These are phyloP conservation scores for Botryosphaeria dothidea DNA, from an alignment of 2,329 filamentous ascomycete species.

Conservation along the genomic window DNA sequence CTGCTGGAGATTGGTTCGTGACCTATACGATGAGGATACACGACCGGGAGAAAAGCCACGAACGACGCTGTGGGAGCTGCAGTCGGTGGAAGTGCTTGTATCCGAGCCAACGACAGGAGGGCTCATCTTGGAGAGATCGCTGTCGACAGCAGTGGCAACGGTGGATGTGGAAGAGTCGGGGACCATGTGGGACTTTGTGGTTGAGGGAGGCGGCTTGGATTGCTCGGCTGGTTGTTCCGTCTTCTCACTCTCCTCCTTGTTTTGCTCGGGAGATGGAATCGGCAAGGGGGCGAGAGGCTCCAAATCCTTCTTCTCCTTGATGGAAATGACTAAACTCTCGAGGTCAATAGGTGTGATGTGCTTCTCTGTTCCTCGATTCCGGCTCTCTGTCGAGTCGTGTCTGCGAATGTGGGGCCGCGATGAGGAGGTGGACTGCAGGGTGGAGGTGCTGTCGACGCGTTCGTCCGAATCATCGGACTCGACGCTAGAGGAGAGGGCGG, in stretches of 20 bases:
- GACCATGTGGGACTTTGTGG: constrained; percentile 46
- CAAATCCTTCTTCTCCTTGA: constrained; percentile 78
- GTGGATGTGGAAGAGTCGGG: constrained; percentile 63
- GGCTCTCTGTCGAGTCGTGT: constrained; percentile 68
- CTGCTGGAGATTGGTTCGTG: constrained; percentile 55
- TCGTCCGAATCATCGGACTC: constrained; percentile 44
- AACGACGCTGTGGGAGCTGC: constrained; percentile 70
- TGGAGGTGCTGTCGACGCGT: constrained; percentile 46
- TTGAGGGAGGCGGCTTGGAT: constrained; percentile 33
- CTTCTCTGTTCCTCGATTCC: constrained; percentile 73
- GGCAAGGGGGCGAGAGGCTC: constrained; percentile 55
- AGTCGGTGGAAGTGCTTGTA: constrained; percentile 62
- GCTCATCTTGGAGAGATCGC: constrained; percentile 37
- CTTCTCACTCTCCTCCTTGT: constrained; percentile 34
- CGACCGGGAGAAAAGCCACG: constrained; percentile 83
- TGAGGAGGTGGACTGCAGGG: constrained; percentile 51
- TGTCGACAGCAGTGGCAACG: constrained; percentile 47
- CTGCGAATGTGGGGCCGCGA: constrained; percentile 67
- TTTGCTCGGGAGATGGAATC: constrained; percentile 30
- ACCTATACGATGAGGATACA: constrained; percentile 68
- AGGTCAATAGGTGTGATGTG: constrained; percentile 92
- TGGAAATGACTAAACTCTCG: constrained; percentile 90
- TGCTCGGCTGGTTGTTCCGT: constrained; percentile 45
- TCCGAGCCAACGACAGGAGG: constrained; percentile 54
- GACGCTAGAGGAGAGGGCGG: constrained; percentile 50